phyloP scores from a whole-genome alignment of 2,329 filamentous ascomycete species.

The Canariomyces notabilis region DNA sequence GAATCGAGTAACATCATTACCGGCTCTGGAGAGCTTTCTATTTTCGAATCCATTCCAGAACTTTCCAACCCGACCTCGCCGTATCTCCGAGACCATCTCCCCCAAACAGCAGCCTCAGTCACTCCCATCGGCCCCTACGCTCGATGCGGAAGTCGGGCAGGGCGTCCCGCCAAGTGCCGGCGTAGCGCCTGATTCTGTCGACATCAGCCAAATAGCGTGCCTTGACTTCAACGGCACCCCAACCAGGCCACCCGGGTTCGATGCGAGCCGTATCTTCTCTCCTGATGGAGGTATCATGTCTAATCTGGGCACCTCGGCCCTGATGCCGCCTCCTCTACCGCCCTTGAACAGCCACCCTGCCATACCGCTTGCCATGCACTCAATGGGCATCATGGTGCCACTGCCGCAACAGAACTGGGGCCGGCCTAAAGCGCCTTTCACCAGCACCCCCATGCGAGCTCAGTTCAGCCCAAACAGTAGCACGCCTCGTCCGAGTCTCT shows the following conservation, averaged over 20 bases:
- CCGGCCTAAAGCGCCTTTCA: not conserved
- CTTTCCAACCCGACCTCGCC: slow-evolving; percentile 6
- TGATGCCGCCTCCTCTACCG: not conserved
- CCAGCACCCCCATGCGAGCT: not conserved
- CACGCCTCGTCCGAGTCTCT: not conserved
- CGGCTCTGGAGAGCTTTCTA: slow-evolving; percentile 31
- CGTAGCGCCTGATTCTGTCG: not conserved
- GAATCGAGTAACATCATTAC: slow-evolving; percentile 32
- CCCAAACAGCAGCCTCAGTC: slow-evolving; percentile 31
- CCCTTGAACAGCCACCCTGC: slow-evolving; percentile 1
- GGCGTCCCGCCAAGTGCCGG: not conserved
- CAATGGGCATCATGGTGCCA: slow-evolving; percentile 13
- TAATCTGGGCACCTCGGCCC: not conserved
- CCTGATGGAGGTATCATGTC: slow-evolving; percentile 2
- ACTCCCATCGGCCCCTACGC: slow-evolving; percentile 11
- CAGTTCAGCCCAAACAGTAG: not conserved
- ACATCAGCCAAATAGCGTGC: slow-evolving; percentile 16
- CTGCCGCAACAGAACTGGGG: slow-evolving; percentile 1
- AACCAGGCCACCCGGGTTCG: slow-evolving; percentile 4
- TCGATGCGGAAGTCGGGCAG: not conserved
- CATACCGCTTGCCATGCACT: slow-evolving; percentile 18
- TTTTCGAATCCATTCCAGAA: slow-evolving; percentile 27
- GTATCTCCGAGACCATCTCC: slow-evolving; percentile 33
- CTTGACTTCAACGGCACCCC: slow-evolving; percentile 14
- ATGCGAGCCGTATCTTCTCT: slow-evolving; percentile 5